Evolutionary conservation across 306 rosid genomes (phyloP).

Genomic region (Crotalaria pallida): DNA sequence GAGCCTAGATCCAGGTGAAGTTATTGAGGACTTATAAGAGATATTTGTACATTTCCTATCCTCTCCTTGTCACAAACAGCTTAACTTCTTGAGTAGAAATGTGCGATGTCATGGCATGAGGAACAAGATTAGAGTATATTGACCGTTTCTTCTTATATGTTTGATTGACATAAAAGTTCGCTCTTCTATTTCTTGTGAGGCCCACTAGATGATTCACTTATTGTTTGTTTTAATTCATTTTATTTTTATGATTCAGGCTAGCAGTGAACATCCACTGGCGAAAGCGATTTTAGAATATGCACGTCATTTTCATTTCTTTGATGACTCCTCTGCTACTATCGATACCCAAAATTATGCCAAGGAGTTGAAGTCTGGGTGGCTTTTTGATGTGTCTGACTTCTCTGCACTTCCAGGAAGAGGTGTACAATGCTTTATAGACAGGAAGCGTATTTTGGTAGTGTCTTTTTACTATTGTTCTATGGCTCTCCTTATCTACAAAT

Average conservation of each 20-base stretch:
- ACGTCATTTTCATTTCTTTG: conserved; percentile 88
- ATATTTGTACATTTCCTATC: conserved; percentile 4
- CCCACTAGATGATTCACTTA: neutral
- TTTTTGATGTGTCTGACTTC: conserved; percentile 71
- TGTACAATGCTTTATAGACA: conserved; percentile 60
- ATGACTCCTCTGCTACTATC: conserved; percentile 48
- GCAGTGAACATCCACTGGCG: conserved; percentile 94
- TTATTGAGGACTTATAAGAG: neutral
- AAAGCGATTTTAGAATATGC: conserved; percentile 88
- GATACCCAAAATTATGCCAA: conserved; percentile 36
- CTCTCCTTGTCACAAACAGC: neutral
- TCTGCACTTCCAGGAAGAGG: conserved; percentile 88
- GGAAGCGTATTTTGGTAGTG: conserved; percentile 62
- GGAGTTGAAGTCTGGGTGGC: conserved; percentile 61
- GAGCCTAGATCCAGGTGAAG: neutral
- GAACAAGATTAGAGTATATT: neutral
- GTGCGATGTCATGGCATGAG: neutral
- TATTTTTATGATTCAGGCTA: conserved; percentile 54
- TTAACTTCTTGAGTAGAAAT: conserved; percentile 6
- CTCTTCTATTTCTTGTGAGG: neutral
- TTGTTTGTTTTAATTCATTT: neutral
- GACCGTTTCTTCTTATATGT: neutral
- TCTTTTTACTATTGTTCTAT: conserved; percentile 13
- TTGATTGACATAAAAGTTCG: conserved; percentile 6
- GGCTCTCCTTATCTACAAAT: neutral